Evolutionary conservation across 2,329 filamentous ascomycete species (phyloP), one percentile per base, ranked within the genome.

Genomic region (Thelonectria blattea): DNA sequence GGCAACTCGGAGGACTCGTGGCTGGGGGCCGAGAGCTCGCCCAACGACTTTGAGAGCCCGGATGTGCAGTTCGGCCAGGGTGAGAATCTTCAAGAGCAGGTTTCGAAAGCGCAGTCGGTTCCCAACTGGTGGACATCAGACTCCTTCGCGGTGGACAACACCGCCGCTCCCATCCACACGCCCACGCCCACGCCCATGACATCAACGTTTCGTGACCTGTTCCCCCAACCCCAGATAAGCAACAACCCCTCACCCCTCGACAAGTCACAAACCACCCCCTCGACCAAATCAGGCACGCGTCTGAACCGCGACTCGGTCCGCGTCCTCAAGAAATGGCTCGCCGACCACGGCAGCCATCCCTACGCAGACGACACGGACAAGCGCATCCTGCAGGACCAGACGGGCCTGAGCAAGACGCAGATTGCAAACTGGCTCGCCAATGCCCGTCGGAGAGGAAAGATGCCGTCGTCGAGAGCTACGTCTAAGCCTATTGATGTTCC

Each of bases 401-500:
- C 92, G 1, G 91, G 91, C 8, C 81, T 96, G 30, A 91, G 85
- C 71, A 85, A 89, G 68, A 89, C 83, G 12, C 92, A 96, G 72
- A 92, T 96, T 63, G 87, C 87, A n/a, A 95, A 94, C 73, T 96
- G 92, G 92, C 85, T 96, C 49, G 91, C 92, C 60, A 96, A 96
- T 74, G 91, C 91, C 55, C 86, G 92, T 45, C 85, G 92, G 58
- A 83, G 92, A 63, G 88, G 90, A 66, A 95, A 94, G 78, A 85
- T 88, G 20, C 6, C 46, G 12, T 17, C 41, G 6, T 49, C 47
- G n/a, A 46, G 8, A 14, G 47, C 34, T 4, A 27, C 41, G 1
- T 22, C 48, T 2, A 49, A 48, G 6, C 63, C 83, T 1, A 84
- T 90, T 53, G 80, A 87, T 60, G 88, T 90, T 42, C 86, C 87